A percentile compares a stretch with the other conserved stretches of the same genome.
Evolutionary conservation across 2,329 filamentous ascomycete species (phyloP).

Genomic region (Gliomastix tumulicola): DNA sequence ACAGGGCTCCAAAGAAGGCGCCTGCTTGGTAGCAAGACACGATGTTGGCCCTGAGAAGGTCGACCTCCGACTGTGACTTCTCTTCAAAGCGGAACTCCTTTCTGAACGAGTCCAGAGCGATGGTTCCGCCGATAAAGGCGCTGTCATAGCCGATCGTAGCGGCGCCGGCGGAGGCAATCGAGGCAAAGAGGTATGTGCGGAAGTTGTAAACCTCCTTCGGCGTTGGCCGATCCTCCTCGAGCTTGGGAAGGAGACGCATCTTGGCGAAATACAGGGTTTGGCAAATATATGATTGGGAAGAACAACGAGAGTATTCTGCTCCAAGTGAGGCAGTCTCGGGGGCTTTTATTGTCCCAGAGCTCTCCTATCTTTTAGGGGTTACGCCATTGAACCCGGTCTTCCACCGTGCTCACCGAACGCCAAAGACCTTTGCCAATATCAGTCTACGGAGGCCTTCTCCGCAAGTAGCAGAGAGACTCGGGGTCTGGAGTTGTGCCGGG

Average conservation of each 20-base stretch:
- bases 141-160: slow-evolving; percentile 34
- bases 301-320: too few relatives aligned
- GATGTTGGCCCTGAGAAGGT: slow-evolving; percentile 54
- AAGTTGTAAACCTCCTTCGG: slow-evolving; percentile 28
- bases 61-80: slow-evolving; percentile 30
- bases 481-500: too few relatives aligned
- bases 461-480: too few relatives aligned
- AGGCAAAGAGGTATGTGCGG: slow-evolving; percentile 21
- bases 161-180: slow-evolving; percentile 28
- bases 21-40: slow-evolving; percentile 63
- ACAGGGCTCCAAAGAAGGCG: slow-evolving; percentile 60
- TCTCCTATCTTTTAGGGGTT: too few relatives aligned
- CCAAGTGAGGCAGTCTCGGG: too few relatives aligned
- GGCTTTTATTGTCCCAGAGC: too few relatives aligned
- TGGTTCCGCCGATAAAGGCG: slow-evolving; percentile 61
- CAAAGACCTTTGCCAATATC: too few relatives aligned
- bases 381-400: too few relatives aligned
- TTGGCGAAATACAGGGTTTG: too few relatives aligned
- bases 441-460: too few relatives aligned
- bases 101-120: slow-evolving; percentile 54
- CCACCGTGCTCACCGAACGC: too few relatives aligned
- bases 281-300: too few relatives aligned
- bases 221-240: slow-evolving; percentile 26
- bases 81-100: slow-evolving; percentile 49
- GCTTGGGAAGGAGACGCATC: slow-evolving; percentile 19